Conservation (phyloP, 768 basidiomycete species). For the Suillus decipiens region DNA sequence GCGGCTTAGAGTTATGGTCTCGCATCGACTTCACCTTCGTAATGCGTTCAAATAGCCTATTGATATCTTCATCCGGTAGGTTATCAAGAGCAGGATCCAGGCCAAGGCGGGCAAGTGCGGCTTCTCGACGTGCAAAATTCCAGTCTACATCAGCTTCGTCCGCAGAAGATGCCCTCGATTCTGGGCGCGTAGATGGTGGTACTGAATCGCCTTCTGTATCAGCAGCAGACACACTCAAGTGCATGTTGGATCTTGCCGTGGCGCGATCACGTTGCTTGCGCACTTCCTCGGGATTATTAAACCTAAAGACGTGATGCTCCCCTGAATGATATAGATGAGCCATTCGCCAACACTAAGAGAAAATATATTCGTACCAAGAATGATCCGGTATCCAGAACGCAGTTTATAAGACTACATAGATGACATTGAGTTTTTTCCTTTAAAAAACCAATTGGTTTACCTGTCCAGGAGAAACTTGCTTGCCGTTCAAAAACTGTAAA, state of each 20-base stretch:
- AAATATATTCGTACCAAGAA: constrained; percentile 64
- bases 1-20: constrained; percentile 74
- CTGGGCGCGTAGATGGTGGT: constrained; percentile 68
- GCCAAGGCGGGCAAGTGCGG: constrained; percentile 83
- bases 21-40: constrained; percentile 89
- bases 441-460: constrained; percentile 42
- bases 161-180: constrained; percentile 68
- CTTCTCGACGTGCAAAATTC: constrained; percentile 96
- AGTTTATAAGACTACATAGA: constrained; percentile 69
- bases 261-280: constrained; percentile 88
- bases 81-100: constrained; percentile 89
- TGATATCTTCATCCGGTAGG: constrained; percentile 92
- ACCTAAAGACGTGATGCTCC: constrained; percentile 96
- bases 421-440: neutral
- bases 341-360: constrained; percentile 3
- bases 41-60: constrained; percentile 93
- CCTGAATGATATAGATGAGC: constrained; percentile 45
- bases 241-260: constrained; percentile 68
- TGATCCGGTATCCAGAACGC: constrained; percentile 93
- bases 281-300: constrained; percentile 94
- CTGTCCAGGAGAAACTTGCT: constrained; percentile 75
- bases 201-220: constrained; percentile 59
- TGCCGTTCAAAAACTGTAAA: constrained; percentile 88
- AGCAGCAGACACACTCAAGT: constrained; percentile 61
- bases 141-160: constrained; percentile 85